phyloP scores from a whole-genome alignment of 1,284 basidiomycete species.

The Melanopsichium pennsylvanicum region DNA sequence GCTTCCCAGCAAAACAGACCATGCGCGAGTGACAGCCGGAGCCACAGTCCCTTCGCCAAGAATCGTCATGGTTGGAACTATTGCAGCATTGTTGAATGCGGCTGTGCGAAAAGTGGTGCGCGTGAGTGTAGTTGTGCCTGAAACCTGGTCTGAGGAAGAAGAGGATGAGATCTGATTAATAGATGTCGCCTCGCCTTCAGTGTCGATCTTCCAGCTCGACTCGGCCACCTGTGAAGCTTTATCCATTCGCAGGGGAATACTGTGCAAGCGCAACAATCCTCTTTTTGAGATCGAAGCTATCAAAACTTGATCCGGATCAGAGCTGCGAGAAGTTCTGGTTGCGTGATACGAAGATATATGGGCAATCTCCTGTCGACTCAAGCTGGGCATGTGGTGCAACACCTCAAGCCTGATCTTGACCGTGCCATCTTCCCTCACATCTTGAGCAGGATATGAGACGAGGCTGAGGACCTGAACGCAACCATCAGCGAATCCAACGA shows the following conservation, averaged over 20 bases:
- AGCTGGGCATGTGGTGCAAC: neutral
- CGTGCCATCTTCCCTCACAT: neutral
- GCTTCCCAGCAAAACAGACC: constrained; percentile 27
- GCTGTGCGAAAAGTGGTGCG: constrained; percentile 18
- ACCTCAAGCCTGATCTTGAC: neutral
- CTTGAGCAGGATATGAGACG: no score
- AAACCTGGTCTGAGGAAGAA: neutral
- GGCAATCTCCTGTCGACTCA: constrained; percentile 11
- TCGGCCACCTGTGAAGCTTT: no score
- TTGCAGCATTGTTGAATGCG: constrained; percentile 35
- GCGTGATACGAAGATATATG: no score
- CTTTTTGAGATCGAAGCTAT: constrained; percentile 19
- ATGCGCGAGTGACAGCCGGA: constrained; percentile 15
- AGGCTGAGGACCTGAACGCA: constrained; percentile 10
- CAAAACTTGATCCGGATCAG: neutral
- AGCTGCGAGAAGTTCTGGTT: neutral
- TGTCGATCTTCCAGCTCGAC: constrained; percentile 2
- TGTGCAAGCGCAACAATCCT: constrained; percentile 1
- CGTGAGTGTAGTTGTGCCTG: constrained; percentile 11
- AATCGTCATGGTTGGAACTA: neutral
- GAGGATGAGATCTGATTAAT: no score
- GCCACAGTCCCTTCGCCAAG: neutral
- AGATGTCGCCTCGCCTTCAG: neutral
- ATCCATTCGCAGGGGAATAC: no score
- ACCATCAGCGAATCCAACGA: constrained; percentile 31